Base-by-base conservation (phyloP, 2,329 filamentous ascomycete species). In the Fusarium denticulatum region DNA sequence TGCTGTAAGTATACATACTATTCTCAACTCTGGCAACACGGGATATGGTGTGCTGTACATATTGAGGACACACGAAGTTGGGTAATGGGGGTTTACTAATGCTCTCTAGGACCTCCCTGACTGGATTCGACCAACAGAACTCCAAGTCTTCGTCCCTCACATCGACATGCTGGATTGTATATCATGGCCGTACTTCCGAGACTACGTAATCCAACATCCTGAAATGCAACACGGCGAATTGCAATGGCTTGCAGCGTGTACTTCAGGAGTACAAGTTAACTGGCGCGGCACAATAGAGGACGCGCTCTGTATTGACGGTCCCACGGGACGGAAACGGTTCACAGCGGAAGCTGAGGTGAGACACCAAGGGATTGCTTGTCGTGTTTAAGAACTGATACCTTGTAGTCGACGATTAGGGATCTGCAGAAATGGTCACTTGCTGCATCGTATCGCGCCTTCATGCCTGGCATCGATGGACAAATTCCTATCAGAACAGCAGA, bases 161-260 rank as follows among this genome's bases (percentile, higher is more conserved):
- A 55, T 73, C 5, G 58, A 67, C 18, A 73, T 60, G 55, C 8
- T 73, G 16, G 66, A 67, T 11, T 73, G 66, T n/a, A 64, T 67
- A 28, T 57, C 49, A 4, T 71, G 66, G 62, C 70, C 58, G 0
- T 63, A 57, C 26, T 67, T 73, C 6, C 20, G 58, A 32, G 53
- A 60, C 20, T 64, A 73, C 12, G 36, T 60, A 6, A 63, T 67
- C 5, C 58, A 71, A 13, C 61, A 53, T 9, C 58, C 45, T 2
- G 58, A 73, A 26, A 63, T 58, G 66, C 62, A 73, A 5, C 66
- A 67, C 5, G 70, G 70, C 4, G 66, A 63, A 6, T 7, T 73
- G 2, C 45, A 67, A 4, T 73, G 58, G 45, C 55, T 73, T 16
- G 47, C 65, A 1, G 66, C 71, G 3, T 67, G 60, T 37, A 46